Evolutionary conservation across 2,329 filamentous ascomycete species (phyloP).

Genomic region (Fusarium sp.): DNA sequence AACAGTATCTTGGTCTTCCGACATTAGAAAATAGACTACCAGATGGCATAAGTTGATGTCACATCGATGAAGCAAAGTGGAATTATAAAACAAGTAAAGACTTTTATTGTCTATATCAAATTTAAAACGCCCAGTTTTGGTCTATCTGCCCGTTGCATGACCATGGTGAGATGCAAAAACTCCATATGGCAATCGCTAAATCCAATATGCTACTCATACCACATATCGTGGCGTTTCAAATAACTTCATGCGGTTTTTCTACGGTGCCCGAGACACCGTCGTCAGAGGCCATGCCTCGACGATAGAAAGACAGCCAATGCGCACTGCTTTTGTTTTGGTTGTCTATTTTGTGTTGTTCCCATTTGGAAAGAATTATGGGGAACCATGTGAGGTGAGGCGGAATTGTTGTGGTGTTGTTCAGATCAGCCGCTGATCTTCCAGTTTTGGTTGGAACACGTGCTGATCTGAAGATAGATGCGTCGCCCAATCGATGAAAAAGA

Average conservation of each 20-base stretch:
- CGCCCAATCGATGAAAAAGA: constrained; percentile 20
- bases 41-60: not conserved
- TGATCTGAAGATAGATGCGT: constrained; percentile 25
- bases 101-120: constrained; percentile 25
- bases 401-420: constrained; percentile 22
- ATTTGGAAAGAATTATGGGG: constrained; percentile 11
- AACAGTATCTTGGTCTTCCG: not conserved
- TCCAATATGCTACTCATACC: constrained; percentile 35
- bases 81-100: constrained; percentile 9
- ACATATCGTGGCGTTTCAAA: constrained; percentile 24
- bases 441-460: constrained; percentile 19
- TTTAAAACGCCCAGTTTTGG: constrained; percentile 30
- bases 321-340: constrained; percentile 43
- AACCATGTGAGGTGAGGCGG: constrained; percentile 1
- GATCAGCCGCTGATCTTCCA: constrained; percentile 28
- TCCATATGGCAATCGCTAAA: constrained; percentile 39
- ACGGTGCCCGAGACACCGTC: constrained; percentile 33
- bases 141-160: constrained; percentile 35
- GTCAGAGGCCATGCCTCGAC: constrained; percentile 10
- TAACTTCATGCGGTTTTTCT: constrained; percentile 34
- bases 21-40: not conserved
- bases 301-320: constrained; percentile 37
- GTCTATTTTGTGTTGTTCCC: constrained; percentile 20
- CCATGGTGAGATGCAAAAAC: constrained; percentile 32
- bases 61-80: not conserved